Evolutionary conservation across 225 moss, liverwort and hornwort genomes (phyloP).

Genomic region (Climacium dendroides): DNA sequence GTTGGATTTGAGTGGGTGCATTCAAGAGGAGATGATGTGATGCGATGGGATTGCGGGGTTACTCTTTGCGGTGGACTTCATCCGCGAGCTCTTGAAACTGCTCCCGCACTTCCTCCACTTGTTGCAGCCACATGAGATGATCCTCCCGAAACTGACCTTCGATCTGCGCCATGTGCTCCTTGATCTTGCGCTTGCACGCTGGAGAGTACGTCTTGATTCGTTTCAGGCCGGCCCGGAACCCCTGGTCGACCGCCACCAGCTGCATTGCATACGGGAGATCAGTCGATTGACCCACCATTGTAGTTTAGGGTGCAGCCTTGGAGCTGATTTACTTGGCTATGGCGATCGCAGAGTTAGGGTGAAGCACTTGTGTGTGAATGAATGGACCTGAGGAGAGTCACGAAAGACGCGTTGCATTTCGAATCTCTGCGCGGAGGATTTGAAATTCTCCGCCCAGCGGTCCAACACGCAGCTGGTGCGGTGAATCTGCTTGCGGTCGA

Average conservation of each 20-base stretch:
- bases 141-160: constrained; percentile 14
- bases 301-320: not conserved
- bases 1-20: not conserved
- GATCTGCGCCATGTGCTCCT: constrained; percentile 18
- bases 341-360: not conserved
- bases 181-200: constrained; percentile 6
- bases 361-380: not conserved
- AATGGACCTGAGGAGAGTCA: constrained; percentile 4
- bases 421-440: not conserved
- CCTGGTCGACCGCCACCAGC: constrained; percentile 15
- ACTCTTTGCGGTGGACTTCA: constrained; percentile 28
- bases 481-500: constrained; percentile 21
- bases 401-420: constrained; percentile 11
- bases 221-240: constrained; percentile 8
- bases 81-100: constrained; percentile 31
- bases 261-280: not conserved
- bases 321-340: not conserved
- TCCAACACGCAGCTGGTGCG: constrained; percentile 11
- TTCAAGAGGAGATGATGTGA: not conserved
- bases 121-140: constrained; percentile 30
- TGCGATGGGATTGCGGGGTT: not conserved
- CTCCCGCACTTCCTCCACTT: constrained; percentile 32
- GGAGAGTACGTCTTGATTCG: constrained; percentile 16
- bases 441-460: constrained; percentile 18
- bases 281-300: not conserved